Conservation (phyloP, 2,329 filamentous ascomycete genomes). For the Paramyrothecium sp. region DNA sequence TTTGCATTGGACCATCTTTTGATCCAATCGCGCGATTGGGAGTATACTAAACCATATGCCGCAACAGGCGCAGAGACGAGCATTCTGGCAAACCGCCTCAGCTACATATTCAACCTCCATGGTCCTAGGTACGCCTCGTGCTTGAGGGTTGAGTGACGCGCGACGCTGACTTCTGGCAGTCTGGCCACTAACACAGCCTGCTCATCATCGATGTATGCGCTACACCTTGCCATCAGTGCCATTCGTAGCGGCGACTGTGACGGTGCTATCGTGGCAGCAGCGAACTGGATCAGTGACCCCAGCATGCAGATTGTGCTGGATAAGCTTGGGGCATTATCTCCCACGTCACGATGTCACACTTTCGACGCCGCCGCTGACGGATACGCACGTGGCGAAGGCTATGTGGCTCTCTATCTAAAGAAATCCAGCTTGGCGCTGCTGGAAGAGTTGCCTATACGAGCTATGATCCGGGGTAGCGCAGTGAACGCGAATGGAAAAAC, state of each 20-base stretch:
- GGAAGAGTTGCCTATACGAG: neutral
- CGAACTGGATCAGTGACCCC: neutral
- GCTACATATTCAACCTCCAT: conserved; percentile 8
- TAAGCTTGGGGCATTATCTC: neutral
- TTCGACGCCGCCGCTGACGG: conserved; percentile 1
- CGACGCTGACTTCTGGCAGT: neutral
- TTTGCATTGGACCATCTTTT: conserved; percentile 3
- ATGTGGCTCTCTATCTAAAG: conserved; percentile 1
- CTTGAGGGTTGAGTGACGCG: neutral
- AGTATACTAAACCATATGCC: neutral
- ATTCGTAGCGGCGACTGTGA: conserved; percentile 1
- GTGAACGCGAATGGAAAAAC: neutral
- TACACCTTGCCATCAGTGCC: neutral
- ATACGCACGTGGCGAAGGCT: neutral
- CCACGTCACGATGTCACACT: neutral
- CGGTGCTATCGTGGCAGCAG: neutral
- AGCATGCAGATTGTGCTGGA: neutral
- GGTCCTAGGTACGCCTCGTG: conserved; percentile 4
- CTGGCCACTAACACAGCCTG: neutral
- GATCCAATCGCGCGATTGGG: neutral
- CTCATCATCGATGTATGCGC: neutral
- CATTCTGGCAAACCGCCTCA: conserved; percentile 10
- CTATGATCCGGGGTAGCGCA: neutral
- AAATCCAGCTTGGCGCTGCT: neutral
- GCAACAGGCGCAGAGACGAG: neutral